These are phyloP conservation scores for Leccinum pseudoinsigne DNA, from an alignment of 1,284 basidiomycete genomes.

Conservation along the genomic window DNA sequence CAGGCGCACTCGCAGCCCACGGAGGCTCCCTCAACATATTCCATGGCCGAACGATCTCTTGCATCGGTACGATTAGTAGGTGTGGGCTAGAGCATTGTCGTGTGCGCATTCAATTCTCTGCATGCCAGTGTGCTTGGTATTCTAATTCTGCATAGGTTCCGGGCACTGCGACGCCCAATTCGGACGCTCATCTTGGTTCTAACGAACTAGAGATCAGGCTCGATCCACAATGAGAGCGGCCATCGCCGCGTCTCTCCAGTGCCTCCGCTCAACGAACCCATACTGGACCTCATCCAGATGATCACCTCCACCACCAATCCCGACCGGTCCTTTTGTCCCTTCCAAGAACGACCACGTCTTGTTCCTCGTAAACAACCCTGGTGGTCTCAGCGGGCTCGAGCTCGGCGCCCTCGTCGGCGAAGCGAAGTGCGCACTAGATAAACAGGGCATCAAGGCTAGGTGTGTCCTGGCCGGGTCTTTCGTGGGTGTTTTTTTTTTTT, in stretches of 20 bases:
- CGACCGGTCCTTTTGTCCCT: conserved; percentile 80
- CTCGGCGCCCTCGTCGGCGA: conserved; percentile 70
- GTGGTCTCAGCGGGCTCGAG: conserved; percentile 89
- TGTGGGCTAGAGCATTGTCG: conserved; percentile 93
- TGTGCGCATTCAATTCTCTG: conserved; percentile 39
- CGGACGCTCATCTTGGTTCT: conserved; percentile 55
- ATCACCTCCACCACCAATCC: conserved; percentile 75
- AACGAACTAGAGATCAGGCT: conserved; percentile 86
- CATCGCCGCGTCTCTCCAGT: conserved; percentile 69
- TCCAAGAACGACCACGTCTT: conserved; percentile 74
- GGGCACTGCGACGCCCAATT: conserved; percentile 59
- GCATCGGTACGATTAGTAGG: conserved; percentile 76
- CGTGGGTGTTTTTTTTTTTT: conserved; percentile 58
- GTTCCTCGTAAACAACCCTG: conserved; percentile 78
- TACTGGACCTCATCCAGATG: conserved; percentile 60
- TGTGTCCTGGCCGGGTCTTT: conserved; percentile 78
- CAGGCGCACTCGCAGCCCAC: conserved; percentile 76
- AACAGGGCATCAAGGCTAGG: conserved; percentile 56
- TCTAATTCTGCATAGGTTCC: conserved; percentile 55
- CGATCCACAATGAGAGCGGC: conserved; percentile 94
- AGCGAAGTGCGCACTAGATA: conserved; percentile 53
- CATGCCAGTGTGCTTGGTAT: background rate
- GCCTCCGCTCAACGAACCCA: conserved; percentile 61
- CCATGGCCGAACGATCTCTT: conserved; percentile 64
- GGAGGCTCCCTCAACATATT: conserved; percentile 73